Evolutionary conservation across 1,284 basidiomycete species (phyloP), one percentile per base, ranked within the genome.

Genomic region (Bondarzewia mesenterica): DNA sequence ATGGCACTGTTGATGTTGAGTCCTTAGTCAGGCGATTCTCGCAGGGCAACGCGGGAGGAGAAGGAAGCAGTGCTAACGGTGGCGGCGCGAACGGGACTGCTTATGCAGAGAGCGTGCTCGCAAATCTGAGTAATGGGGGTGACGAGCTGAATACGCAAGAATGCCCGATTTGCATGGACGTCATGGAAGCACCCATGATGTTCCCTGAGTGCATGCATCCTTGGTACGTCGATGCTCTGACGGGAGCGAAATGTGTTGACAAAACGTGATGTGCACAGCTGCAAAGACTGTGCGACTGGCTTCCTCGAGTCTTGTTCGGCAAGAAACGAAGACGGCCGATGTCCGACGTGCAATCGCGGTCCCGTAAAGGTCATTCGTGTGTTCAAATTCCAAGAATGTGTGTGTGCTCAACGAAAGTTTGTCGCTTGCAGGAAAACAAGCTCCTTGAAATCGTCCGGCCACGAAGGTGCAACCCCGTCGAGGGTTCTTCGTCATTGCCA

Each of bases 141-240:
- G 29, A 10, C 40, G 69, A 69, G 10, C 25, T 23, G 22, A 63
- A 64, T n/a, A 56, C 58, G 8, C 56, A 63, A 3, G 89, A 93
- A 61, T 96, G 93, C 63, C 82, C 86, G 1, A 80, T 90, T 35
- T 96, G 93, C 64, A 73, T 91, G 52, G 83, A 85, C 59, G 71
- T 80, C 18, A 82, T 88, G 75, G 78, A 89, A 48, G 65, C 60
- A 2, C 79, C 78, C 36, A 80, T 74, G 70, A 80, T 93, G 45
- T 73, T 93, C 22, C 88, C 88, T 3, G 69, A 71, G 7, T 93
- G 90, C 63, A 78, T 84, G 67, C 89, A 89, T 66, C 78, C 78
- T 62, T 86, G 80, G 89, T 90, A 60, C 50, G 71, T 52, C 48
- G 44, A 21, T 14, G 8, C 6, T 25, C 20, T 16, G 14, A 10